These are phyloP conservation scores for Arabidopsis suecica DNA, from an alignment of 345 rosid genomes.

Conservation along the genomic window DNA sequence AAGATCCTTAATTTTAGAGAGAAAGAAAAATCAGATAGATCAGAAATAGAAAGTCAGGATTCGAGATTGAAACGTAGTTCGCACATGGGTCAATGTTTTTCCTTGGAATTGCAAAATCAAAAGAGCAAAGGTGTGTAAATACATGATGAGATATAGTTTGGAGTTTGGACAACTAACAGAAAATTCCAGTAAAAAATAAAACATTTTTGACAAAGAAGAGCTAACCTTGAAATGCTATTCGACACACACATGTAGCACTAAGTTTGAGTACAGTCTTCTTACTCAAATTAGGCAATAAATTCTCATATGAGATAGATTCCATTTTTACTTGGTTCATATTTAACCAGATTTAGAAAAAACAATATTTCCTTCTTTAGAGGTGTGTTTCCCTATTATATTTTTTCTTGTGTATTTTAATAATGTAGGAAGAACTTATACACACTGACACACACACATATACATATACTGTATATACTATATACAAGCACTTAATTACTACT, in stretches of 20 bases:
- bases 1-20: background rate
- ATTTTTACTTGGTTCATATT: conserved; percentile 20
- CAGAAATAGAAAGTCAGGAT: conserved; percentile 15
- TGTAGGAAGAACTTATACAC: conserved; percentile 4
- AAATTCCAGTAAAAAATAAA: background rate
- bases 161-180: background rate
- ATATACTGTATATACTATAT: background rate
- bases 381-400: background rate
- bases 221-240: conserved; percentile 5
- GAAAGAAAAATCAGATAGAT: background rate
- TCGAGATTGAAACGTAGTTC: conserved; percentile 1
- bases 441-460: background rate
- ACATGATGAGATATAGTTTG: background rate
- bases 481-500: background rate
- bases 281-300: conserved; percentile 31
- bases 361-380: conserved; percentile 34
- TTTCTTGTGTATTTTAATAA: conserved; percentile 3
- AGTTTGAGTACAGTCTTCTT: conserved; percentile 3
- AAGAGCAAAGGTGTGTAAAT: background rate
- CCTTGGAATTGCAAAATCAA: conserved; percentile 1
- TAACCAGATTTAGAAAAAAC: conserved; percentile 31
- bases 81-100: conserved; percentile 29
- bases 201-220: conserved; percentile 11
- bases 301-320: conserved; percentile 21
- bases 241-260: background rate